These are phyloP conservation scores for Beta lomatogona DNA, from an alignment of 179 eudicot species.

Conservation along the genomic window DNA sequence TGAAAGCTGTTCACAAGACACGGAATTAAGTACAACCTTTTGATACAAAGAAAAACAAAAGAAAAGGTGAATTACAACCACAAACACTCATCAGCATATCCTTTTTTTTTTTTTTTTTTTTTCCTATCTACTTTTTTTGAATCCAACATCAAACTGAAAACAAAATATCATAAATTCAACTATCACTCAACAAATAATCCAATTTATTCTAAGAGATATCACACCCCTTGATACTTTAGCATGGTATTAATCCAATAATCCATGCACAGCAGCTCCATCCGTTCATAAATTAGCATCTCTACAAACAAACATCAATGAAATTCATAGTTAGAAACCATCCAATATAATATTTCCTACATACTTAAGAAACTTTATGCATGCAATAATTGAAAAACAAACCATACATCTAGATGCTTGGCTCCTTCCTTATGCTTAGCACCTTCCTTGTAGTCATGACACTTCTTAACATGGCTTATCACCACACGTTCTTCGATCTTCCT, in stretches of 20 bases:
- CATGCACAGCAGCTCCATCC: background rate
- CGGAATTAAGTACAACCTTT: background rate
- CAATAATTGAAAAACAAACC: background rate
- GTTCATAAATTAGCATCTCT: slow-evolving; percentile 21
- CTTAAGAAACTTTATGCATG: background rate
- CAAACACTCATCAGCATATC: background rate
- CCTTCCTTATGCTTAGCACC: slow-evolving; percentile 15
- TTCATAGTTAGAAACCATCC: background rate
- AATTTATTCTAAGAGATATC: background rate
- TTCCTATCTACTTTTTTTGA: background rate
- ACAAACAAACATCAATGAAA: background rate
- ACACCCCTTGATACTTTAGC: background rate
- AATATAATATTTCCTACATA: background rate
- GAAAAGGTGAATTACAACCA: no score
- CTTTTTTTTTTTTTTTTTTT: no score
- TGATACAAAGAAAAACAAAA: background rate
- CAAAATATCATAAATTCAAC: background rate
- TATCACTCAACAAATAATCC: background rate
- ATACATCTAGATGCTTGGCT: slow-evolving; percentile 25
- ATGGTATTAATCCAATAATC: background rate
- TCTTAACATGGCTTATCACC: slow-evolving; percentile 32
- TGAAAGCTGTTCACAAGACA: background rate
- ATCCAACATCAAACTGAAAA: background rate
- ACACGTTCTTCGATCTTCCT: slow-evolving; percentile 32
- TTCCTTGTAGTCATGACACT: slow-evolving; percentile 30